Evolutionary conservation across 179 eudicot genomes (phyloP).

Genomic region (Actinidia arguta): DNA sequence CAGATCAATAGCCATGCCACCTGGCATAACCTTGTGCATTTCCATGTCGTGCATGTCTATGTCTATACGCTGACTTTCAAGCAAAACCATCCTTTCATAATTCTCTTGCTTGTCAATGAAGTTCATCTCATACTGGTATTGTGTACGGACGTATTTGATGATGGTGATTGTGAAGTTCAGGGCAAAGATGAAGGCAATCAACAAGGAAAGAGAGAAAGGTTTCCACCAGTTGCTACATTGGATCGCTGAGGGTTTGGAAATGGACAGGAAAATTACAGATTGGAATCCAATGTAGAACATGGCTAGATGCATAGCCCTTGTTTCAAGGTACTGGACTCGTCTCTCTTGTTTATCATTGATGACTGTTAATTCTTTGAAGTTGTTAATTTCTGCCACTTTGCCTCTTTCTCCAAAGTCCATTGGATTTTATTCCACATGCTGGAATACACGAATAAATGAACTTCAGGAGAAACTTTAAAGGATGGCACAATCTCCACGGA

Average conservation of each 20-base stretch:
- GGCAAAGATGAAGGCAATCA: constrained; percentile 11
- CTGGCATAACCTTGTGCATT: background rate
- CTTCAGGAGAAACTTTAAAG: too few species aligned
- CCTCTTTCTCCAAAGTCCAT: too few species aligned
- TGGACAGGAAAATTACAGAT: constrained; percentile 1
- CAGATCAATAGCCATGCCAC: too few species aligned
- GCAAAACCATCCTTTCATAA: constrained; percentile 2
- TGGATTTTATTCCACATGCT: too few species aligned
- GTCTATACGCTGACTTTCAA: background rate
- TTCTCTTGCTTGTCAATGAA: constrained; percentile 15
- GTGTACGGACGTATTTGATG: constrained; percentile 7
- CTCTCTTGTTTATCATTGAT: constrained; percentile 18
- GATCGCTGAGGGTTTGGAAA: constrained; percentile 18
- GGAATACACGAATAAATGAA: too few species aligned
- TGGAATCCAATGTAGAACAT: constrained; percentile 24
- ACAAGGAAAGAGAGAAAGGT: constrained; percentile 20
- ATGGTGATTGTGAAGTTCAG: constrained; percentile 12
- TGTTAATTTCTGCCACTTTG: background rate
- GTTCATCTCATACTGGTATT: constrained; percentile 14
- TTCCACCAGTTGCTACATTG: constrained; percentile 25
- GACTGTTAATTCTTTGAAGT: constrained; percentile 12
- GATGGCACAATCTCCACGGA: too few species aligned
- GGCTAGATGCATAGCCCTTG: constrained; percentile 18
- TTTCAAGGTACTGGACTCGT: constrained; percentile 20
- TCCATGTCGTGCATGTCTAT: background rate